Base-by-base conservation (phyloP, 2,329 filamentous ascomycete species). In the Trichoderma asperellum region DNA sequence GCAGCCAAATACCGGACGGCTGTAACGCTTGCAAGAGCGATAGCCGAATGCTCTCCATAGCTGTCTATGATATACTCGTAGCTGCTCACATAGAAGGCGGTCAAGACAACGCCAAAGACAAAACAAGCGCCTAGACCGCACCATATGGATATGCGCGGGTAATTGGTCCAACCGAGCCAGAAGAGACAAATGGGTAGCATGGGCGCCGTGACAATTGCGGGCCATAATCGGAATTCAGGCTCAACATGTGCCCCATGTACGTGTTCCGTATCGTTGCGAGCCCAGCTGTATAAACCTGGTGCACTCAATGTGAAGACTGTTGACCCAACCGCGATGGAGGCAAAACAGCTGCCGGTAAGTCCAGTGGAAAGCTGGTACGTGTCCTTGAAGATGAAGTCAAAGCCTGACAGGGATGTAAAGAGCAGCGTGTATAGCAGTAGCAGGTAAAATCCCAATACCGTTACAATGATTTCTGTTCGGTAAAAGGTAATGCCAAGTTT, bases 41-140 rank as follows among this genome's bases (percentile, higher is more conserved):
- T 47, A 29, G 76, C 86, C 0, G 85, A 82, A 71, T 86, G 86
- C 8, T 80, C 80, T 55, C 84, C 83, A 72, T 88, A 89, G 11
- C 80, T 81, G 72, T 88, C 86, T 69, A 88, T 88, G 64, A 89
- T 84, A 73, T 89, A 89, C 78, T 86, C 83, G 68, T 86, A 87
- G 52, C 78, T 81, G 64, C 79, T 81, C 70, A 86, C 83, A 75
- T 86, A 87, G 12, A 86, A 78, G 58, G 80, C 81, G 11, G 84
- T 80, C 35, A 83, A 80, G 1, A 83, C 84, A 71, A 82, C 83
- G 6, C 86, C 86, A 73, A 88, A 86, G 0, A 87, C 71, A 0
- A 83, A 80, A n/a, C 80, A 84, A 0, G 85, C 85, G 2, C 77
- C 75, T 3, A 88, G 79, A 0, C 83, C 83, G 21, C 81, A 83